These are phyloP conservation scores for Cunninghamia lanceolata DNA, from an alignment of 75 land plant species.

Conservation along the genomic window DNA sequence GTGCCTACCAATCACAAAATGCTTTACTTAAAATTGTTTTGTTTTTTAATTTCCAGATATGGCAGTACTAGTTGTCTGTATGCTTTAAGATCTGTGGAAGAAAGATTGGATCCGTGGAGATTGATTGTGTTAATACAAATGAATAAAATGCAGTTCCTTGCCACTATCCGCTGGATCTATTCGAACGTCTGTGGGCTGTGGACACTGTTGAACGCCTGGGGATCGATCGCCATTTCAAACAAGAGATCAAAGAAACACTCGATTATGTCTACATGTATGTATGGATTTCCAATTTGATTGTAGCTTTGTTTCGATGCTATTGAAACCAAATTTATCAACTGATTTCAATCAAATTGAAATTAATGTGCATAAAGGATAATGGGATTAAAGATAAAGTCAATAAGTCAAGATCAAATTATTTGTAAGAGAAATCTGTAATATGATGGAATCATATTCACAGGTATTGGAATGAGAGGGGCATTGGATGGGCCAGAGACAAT, in stretches of 20 bases:
- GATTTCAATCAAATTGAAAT: not conserved
- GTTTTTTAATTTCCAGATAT: not conserved
- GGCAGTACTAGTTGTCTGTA: too few species aligned
- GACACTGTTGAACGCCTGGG: conserved; percentile 51
- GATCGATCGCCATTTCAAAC: conserved; percentile 21
- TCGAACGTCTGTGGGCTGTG: conserved; percentile 57
- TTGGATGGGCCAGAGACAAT: conserved; percentile 30
- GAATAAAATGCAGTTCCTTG: conserved; percentile 9
- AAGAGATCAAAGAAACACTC: conserved; percentile 17
- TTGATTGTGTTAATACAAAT: not conserved
- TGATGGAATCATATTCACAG: not conserved
- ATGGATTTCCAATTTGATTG: not conserved
- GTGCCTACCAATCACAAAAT: not conserved
- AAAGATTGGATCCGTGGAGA: not conserved
- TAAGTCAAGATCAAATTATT: too few species aligned
- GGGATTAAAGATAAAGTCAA: too few species aligned
- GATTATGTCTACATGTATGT: conserved; percentile 31
- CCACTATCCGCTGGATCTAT: conserved; percentile 21
- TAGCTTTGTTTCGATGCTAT: not conserved
- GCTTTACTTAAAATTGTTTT: not conserved
- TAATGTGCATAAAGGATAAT: not conserved
- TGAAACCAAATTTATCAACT: not conserved
- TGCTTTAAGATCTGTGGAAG: not conserved
- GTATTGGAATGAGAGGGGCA: conserved; percentile 26
- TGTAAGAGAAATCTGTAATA: too few species aligned